Evolutionary conservation across 2,329 filamentous ascomycete genomes (phyloP).

Genomic region (Tolypocladium amazonense): DNA sequence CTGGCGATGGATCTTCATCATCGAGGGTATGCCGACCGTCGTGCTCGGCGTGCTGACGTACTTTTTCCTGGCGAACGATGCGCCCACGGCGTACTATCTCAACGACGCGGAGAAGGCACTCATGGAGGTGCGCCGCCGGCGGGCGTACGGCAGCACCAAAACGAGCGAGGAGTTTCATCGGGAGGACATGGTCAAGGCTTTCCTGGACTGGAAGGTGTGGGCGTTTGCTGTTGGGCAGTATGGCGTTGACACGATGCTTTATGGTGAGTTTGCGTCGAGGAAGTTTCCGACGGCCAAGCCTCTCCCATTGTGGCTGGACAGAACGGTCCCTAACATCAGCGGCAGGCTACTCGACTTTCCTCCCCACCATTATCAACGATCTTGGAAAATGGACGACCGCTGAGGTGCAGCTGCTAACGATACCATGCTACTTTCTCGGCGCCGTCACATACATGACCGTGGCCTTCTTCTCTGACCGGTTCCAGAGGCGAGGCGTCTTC

Average conservation of each 20-base stretch:
- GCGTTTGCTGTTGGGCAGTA: slow-evolving; percentile 61
- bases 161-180: slow-evolving; percentile 37
- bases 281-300: background rate
- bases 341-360: slow-evolving; percentile 60
- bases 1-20: slow-evolving; percentile 63
- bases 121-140: slow-evolving; percentile 30
- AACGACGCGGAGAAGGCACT: slow-evolving; percentile 52
- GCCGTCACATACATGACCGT: slow-evolving; percentile 57
- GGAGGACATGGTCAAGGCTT: slow-evolving; percentile 54
- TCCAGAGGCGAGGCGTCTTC: slow-evolving; percentile 56
- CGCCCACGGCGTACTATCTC: slow-evolving; percentile 49
- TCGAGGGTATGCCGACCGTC: slow-evolving; percentile 35
- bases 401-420: slow-evolving; percentile 64
- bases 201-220: slow-evolving; percentile 69
- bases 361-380: slow-evolving; percentile 67
- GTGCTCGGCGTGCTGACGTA: slow-evolving; percentile 22
- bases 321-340: background rate
- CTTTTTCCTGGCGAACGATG: slow-evolving; percentile 24
- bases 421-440: slow-evolving; percentile 67
- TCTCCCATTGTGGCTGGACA: background rate
- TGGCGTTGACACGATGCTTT: slow-evolving; percentile 65
- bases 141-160: slow-evolving; percentile 36
- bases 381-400: slow-evolving; percentile 53
- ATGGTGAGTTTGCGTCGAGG: slow-evolving; percentile 27
- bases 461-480: slow-evolving; percentile 56